Conservation (phyloP, 2,329 filamentous ascomycete genomes). For the Raffaelea arxii region DNA sequence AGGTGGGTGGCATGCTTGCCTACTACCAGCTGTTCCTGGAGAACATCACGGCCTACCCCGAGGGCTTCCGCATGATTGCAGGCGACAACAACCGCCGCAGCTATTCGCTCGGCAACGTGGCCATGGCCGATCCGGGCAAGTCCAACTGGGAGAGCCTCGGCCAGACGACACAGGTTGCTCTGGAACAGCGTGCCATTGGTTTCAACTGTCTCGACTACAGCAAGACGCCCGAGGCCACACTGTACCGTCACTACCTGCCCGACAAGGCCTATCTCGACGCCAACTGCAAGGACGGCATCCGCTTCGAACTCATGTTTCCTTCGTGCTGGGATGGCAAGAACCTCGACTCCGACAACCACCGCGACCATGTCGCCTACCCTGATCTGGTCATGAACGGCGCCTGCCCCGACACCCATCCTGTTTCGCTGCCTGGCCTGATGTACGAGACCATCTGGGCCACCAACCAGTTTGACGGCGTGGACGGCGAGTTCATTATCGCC, state of each 20-base stretch:
- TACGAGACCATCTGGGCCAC: slow-evolving; percentile 83
- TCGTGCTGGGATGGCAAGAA: slow-evolving; percentile 79
- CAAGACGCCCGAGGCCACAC: slow-evolving; percentile 55
- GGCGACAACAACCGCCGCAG: slow-evolving; percentile 59
- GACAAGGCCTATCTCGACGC: slow-evolving; percentile 70
- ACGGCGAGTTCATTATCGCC: slow-evolving; percentile 64
- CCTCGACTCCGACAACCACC: slow-evolving; percentile 43
- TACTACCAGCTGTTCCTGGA: slow-evolving; percentile 71
- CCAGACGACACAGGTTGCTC: slow-evolving; percentile 54
- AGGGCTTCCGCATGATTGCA: slow-evolving; percentile 72
- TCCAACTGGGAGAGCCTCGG: slow-evolving; percentile 58
- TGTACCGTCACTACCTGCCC: slow-evolving; percentile 75
- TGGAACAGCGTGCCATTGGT: slow-evolving; percentile 73
- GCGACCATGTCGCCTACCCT: slow-evolving; percentile 67
- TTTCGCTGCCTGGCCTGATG: slow-evolving; percentile 64
- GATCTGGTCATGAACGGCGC: slow-evolving; percentile 63
- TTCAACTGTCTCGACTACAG: slow-evolving; percentile 93
- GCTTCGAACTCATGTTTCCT: slow-evolving; percentile 79
- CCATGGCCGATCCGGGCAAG: slow-evolving; percentile 53
- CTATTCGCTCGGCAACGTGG: slow-evolving; percentile 60
- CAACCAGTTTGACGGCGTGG: slow-evolving; percentile 46
- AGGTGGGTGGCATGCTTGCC: slow-evolving; percentile 75
- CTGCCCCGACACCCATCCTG: slow-evolving; percentile 61
- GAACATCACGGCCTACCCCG: slow-evolving; percentile 64
- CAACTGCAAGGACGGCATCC: slow-evolving; percentile 72